Base-by-base conservation (phyloP, 305 asterid species). In the Plantago lanceolata region DNA sequence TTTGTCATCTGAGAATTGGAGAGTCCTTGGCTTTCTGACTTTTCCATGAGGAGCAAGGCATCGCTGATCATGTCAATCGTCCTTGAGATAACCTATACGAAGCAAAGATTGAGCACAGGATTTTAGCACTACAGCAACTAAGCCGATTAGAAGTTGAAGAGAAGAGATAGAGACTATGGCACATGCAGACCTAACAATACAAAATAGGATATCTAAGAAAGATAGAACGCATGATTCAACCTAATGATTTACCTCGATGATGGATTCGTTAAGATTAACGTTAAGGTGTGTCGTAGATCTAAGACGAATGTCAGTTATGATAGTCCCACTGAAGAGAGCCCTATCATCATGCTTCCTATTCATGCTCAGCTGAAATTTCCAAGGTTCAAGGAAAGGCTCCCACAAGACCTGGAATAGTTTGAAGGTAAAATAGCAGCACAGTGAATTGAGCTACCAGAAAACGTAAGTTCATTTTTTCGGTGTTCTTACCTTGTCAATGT, bases 301-400 rank as follows among this genome's bases (percentile, higher is more conserved):
- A 64, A 93, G 85, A 71, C 70, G 76, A 60, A 89, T 76, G 71
- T 87, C 84, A 60, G 94, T 85, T 78, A 71, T 68, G 66, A 84
- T 59, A 65, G 81, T 79, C 47, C 84, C 79, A 66, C 76, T 78
- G 66, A 85, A 76, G 63, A 87, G 85, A 68, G 92, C 84, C 73
- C 81, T 78, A 61, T 79, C 81, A 17, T 75, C 89, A 70, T 73
- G 86, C 82, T 74, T 81, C 68, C 86, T 83, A 51, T 65, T 67
- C 73, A 87, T 59, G 81, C 79, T 76, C 70, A 84, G 73, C 75
- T 79, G 90, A 71, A 89, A 76, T 61, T 79, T 75, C 92, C 96
- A 93, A 61, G 97, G 96, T 79, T 93, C 99, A 60, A 93, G 68
- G 62, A 89, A 81, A 69, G 99, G 96, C 80, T 93, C 97, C 97